These are phyloP conservation scores for Curvularia spicifera DNA, from an alignment of 2,329 filamentous ascomycete species.

Conservation along the genomic window DNA sequence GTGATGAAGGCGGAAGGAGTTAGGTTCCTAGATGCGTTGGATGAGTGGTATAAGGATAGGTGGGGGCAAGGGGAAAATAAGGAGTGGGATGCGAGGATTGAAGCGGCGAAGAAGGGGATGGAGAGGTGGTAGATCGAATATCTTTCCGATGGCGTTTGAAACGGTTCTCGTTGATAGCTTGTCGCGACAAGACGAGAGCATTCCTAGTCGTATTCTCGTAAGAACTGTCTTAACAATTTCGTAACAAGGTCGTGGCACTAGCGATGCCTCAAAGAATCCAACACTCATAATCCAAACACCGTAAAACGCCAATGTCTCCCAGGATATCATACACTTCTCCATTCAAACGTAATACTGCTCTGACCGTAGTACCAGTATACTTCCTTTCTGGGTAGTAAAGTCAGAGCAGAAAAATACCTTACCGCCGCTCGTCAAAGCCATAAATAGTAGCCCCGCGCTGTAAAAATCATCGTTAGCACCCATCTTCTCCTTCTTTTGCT, in stretches of 20 bases:
- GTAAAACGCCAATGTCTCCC: background rate
- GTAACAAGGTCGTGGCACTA: background rate
- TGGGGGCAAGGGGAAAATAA: background rate
- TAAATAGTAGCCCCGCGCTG: constrained; percentile 35
- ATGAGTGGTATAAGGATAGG: constrained; percentile 3
- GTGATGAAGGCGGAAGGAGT: constrained; percentile 12
- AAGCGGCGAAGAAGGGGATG: constrained; percentile 1
- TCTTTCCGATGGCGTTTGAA: background rate
- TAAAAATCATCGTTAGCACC: constrained; percentile 2
- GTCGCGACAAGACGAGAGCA: background rate
- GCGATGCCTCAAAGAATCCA: no score
- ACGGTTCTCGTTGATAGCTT: no score
- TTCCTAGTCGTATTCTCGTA: background rate
- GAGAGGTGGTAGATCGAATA: constrained; percentile 11
- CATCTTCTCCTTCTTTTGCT: background rate
- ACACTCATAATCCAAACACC: background rate
- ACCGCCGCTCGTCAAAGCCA: constrained; percentile 26
- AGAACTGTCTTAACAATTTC: background rate
- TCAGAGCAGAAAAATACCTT: no score
- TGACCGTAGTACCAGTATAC: no score
- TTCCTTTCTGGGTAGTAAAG: no score
- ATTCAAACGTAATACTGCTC: background rate
- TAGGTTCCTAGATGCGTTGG: constrained; percentile 14
- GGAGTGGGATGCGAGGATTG: constrained; percentile 11
- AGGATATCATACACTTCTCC: background rate